phyloP scores from a whole-genome alignment of 805 yeast genomes.

The Monosporozyma aquatica region DNA sequence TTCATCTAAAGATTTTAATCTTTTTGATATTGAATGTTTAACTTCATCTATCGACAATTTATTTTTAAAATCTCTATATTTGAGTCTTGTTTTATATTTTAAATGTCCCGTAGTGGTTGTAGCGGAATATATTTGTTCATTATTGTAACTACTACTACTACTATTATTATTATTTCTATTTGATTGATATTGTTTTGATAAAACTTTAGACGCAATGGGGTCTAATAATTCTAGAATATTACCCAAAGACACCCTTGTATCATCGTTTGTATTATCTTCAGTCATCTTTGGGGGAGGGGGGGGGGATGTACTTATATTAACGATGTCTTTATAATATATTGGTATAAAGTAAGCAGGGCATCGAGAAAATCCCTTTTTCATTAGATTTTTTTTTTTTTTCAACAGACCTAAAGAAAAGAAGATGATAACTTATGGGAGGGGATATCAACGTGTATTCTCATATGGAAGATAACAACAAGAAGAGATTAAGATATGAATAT shows the following conservation, averaged over 20 bases:
- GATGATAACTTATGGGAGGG: too few species aligned
- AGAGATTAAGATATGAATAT: neutral
- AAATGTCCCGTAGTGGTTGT: neutral
- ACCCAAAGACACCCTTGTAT: constrained; percentile 10
- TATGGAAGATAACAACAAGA: too few species aligned
- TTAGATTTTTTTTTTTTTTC: too few species aligned
- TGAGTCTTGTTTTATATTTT: neutral
- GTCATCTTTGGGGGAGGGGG: neutral
- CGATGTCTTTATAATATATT: too few species aligned
- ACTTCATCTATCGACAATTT: constrained; percentile 18
- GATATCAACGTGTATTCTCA: too few species aligned
- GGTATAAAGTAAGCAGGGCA: too few species aligned
- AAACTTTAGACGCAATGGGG: constrained; percentile 23
- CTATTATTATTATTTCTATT: neutral
- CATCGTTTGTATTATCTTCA: neutral
- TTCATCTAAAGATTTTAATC: constrained; percentile 21
- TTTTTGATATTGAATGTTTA: constrained; percentile 13
- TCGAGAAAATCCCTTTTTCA: too few species aligned
- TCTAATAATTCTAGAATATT: constrained; percentile 23
- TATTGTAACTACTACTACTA: neutral
- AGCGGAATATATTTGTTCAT: neutral
- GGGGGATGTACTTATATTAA: too few species aligned
- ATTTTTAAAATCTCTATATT: constrained; percentile 8
- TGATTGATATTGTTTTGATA: constrained; percentile 8
- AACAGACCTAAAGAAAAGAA: too few species aligned